Base-by-base conservation (phyloP, 345 rosid species). In the Aethionema arabicum region DNA sequence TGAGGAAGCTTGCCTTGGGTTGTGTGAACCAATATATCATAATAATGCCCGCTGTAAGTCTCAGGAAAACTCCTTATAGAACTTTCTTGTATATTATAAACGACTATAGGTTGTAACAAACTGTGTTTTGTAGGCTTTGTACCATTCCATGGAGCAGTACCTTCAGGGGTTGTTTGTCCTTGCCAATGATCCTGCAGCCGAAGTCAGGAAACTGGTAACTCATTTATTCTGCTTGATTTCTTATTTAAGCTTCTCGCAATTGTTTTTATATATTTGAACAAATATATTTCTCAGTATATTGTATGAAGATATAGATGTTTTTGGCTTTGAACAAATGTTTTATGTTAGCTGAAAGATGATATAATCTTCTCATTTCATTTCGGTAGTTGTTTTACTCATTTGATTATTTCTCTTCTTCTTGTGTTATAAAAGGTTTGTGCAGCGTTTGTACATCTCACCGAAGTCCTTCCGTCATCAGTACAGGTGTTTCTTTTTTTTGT, bases 21-120 rank as follows among this genome's bases (percentile, higher is more conserved):
- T 90, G 88, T 47, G 85, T 93, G 68, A 90, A 93, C 75, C 89
- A 90, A 56, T 93, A 76, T 72, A 77, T 93, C 56, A 86, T 87
- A 82, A 66, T 85, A 77, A 90, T 93, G 99, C 99, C 99, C 57
- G 81, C 95, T 54, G 99, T 90, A 77, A 86, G 97, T 84, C 63
- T 67, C 43, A 8, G 47, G 61, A 51, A 52, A 33, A 29, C 56
- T 45, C 56, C 52, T 57, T 5, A 12, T 66, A 35, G 7, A 11
- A n/a, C 32, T 33, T 40, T 5, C 2, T 56, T 70, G 21, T 52
- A 15, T 39, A 12, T 37, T 72, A 47, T 47, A 11, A n/a, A 59
- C 32, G 57, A 16, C 42, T 2, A 5, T 54, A 11, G 15, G 43
- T 14, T 51, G 44, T 56, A 56, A 61, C 44, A 67, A 16, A 3